Base-by-base conservation (phyloP, 345 rosid species). In the Triadica sebifera region DNA sequence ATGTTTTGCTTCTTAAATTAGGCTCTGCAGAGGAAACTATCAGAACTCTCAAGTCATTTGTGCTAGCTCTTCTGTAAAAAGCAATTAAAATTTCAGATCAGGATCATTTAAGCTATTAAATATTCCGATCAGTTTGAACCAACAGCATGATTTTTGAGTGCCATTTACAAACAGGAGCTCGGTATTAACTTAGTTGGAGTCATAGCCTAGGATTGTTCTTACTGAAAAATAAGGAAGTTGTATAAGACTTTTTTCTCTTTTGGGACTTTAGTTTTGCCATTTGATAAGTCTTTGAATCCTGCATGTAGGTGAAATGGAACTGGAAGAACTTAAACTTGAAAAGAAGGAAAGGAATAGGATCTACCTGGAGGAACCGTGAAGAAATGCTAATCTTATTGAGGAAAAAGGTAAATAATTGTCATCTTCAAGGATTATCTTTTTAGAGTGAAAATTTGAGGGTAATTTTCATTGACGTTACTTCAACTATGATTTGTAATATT, bases 391-490 rank as follows among this genome's bases (percentile, higher is more conserved):
- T 71, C 88, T 91, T 82, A 78, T 90, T 12, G 85, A 86, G 56
- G 90, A 91, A 69, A 91, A 89, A 86, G 97, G 99, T 90, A 75
- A 71, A 25, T 67, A 24, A n/a, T n/a, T n/a, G n/a, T n/a, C n/a
- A n/a, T n/a, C n/a, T n/a, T n/a, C n/a, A n/a, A n/a, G n/a, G n/a
- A n/a, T n/a, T n/a, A n/a, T n/a, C n/a, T n/a, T n/a, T n/a, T n/a
- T n/a, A n/a, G n/a, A n/a, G n/a, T n/a, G n/a, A n/a, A n/a, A n/a
- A n/a, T n/a, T n/a, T n/a, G n/a, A n/a, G n/a, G n/a, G n/a, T n/a
- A n/a, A n/a, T n/a, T n/a, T n/a, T n/a, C n/a, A n/a, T n/a, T n/a
- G n/a, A n/a, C n/a, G n/a, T n/a, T n/a, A n/a, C n/a, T n/a, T n/a
- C n/a, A n/a, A n/a, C n/a, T n/a, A n/a, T n/a, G n/a, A n/a, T n/a